phyloP scores from a whole-genome alignment of 1,139 yeast genomes.

The Casaregolazyma suthepensis region DNA sequence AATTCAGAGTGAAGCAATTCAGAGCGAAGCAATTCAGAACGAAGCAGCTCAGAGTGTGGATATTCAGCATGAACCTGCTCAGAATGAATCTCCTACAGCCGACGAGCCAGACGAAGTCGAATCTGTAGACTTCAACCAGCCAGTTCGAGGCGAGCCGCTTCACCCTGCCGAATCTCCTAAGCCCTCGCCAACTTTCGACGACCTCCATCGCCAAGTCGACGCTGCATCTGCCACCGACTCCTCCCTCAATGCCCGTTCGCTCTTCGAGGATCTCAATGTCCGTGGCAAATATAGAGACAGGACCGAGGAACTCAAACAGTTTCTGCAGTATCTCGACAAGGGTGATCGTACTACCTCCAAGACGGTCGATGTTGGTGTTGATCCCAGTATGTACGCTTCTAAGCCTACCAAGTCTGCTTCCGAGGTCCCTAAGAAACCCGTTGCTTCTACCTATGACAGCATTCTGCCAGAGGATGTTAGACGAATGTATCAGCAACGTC shows the following conservation, averaged over 20 bases:
- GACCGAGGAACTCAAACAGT: slow-evolving; percentile 11
- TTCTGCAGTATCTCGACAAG: not conserved
- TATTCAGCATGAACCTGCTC: too few relatives aligned
- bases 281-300: slow-evolving; percentile 14
- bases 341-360: not conserved
- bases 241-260: slow-evolving; percentile 2
- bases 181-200: not conserved
- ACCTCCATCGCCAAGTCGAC: not conserved
- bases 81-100: too few relatives aligned
- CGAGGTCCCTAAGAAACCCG: not conserved
- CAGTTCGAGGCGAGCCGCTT: not conserved
- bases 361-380: not conserved
- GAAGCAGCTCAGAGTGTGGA: not conserved
- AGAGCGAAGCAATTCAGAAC: not conserved
- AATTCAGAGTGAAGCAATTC: not conserved
- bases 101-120: too few relatives aligned
- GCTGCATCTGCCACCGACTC: not conserved
- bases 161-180: not conserved
- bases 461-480: slow-evolving; percentile 20
- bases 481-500: slow-evolving; percentile 8
- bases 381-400: not conserved
- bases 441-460: not conserved
- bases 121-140: not conserved
- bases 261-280: slow-evolving; percentile 8
- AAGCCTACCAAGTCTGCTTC: not conserved